Base-by-base conservation (phyloP, 495 filamentous ascomycete genomes). In the Hypoxylon rickii region DNA sequence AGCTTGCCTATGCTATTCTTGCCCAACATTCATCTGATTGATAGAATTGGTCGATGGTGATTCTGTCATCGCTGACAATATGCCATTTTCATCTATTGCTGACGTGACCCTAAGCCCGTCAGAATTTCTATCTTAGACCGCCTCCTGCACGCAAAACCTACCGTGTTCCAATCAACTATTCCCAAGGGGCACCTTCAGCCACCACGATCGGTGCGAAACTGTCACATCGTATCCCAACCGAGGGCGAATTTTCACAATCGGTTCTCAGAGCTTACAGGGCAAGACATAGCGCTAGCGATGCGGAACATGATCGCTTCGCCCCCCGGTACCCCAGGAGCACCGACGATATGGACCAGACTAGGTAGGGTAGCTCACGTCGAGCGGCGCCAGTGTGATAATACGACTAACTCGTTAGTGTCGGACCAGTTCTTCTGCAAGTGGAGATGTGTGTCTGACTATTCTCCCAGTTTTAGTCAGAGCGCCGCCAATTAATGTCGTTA, bases 351-450 rank as follows among this genome's bases (percentile, higher is more conserved):
- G n/a, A n/a, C 10, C 10, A 10, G 24, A 10, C 50, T 13, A 15
- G 18, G 44, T 40, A 50, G 44, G 38, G n/a, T 24, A 51, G 26
- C 16, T 44, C 17, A 39, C 21, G 26, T 42, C 33, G 16, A 47
- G 31, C 45, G n/a, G 19, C 16, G 51, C 45, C 40, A 42, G 17
- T 24, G n/a, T 40, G 21, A 44, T 26, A 60, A 51, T 37, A 40
- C 33, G 44, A 40, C 58, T 61, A 55, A 32, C 46, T 15, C 5
- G n/a, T 49, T 55, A 61, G 58, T 18, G 15, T 47, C 36, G 42
- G 46, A 56, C 11, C 45, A 38, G 26, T 43, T 29, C 36, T 51
- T 32, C 26, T 29, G 20, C 20, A 12, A 22, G 58, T 47, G 51
- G 46, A 46, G 36, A 48, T 51, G 47, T 20, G 20, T 34, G 37